Evolutionary conservation across 1,284 basidiomycete species (phyloP), one percentile per base, ranked within the genome.

Genomic region (Naganishia sp.): DNA sequence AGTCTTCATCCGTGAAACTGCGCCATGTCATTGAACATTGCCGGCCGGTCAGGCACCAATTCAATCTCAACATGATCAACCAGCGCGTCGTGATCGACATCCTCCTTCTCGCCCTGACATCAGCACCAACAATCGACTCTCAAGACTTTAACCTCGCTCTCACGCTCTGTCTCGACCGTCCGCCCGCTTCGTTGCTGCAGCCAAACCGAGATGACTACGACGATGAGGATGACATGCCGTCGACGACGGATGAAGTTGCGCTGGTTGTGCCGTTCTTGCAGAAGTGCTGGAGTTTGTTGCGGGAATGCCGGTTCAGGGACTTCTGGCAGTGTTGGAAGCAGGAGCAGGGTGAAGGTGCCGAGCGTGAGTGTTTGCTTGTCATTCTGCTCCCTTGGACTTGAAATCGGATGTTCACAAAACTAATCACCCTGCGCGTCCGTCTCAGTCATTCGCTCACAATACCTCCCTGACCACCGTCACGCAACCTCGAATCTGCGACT

Each of bases 81-180:
- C 88, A 92, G 9, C 92, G 94, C 74, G 90, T 94, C 23, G 89
- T 94, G 72, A 84, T 95, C 80, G 92, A 95, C 82, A 92, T 98
- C 78, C 89, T 98, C 75, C 85, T 94, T 79, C 96, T 97, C 84
- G 86, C 93, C 23, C 85, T 98, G 65, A 87, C 89, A 36, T 85
- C 87, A 2, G 23, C 59, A 2, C 84, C 87, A 43, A 86, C 90
- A 59, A 91, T 94, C 68, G 76, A 79, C 57, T 79, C 78, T 55
- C 80, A 82, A 4, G 94, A 98, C 78, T 97, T 94, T 82, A 90
- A 90, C 77, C 89, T 97, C 68, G 95, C 92, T 76, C 86, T 95
- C 70, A 90, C 92, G 44, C 85, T 98, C 16, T 84, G 94, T 43
- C 90, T 93, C 68, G 92, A 93, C 69, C 85, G 88, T 55, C 65